Evolutionary conservation across 371 early-diverging fungal genomes (phyloP).

Genomic region (Apophysomyces ossiformis): DNA sequence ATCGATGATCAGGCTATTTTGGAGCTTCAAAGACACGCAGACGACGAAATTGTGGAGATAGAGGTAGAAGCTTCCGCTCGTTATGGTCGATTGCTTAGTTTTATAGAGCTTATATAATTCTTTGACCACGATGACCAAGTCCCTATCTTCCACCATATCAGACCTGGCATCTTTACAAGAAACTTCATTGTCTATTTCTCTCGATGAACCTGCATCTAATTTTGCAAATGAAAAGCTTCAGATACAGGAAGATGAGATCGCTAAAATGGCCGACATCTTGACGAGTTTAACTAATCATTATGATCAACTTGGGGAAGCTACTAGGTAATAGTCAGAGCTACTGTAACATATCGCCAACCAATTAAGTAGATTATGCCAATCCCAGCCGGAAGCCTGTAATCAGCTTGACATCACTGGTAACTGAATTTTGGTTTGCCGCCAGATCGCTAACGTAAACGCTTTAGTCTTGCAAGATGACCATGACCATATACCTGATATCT

Average conservation of each 20-base stretch:
- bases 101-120: slow-evolving; percentile 27
- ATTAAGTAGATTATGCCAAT: slow-evolving; percentile 32
- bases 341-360: neutral
- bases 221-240: slow-evolving; percentile 39
- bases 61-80: slow-evolving; percentile 28
- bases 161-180: slow-evolving; percentile 34
- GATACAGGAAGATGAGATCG: slow-evolving; percentile 42
- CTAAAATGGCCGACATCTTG: slow-evolving; percentile 56
- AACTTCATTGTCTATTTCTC: slow-evolving; percentile 27
- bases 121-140: slow-evolving; percentile 28
- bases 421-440: neutral
- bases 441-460: neutral
- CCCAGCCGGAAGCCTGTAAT: slow-evolving; percentile 33
- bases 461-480: slow-evolving; percentile 45
- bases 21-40: slow-evolving; percentile 48
- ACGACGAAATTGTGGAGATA: slow-evolving; percentile 51
- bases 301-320: slow-evolving; percentile 53
- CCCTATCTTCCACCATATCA: slow-evolving; percentile 27
- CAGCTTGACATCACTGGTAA: slow-evolving; percentile 44
- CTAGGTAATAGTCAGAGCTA: slow-evolving; percentile 26
- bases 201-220: slow-evolving; percentile 29
- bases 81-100: neutral
- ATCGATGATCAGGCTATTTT: slow-evolving; percentile 54
- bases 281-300: slow-evolving; percentile 52
- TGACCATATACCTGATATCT: slow-evolving; percentile 48